Base-by-base conservation (phyloP, 1,284 basidiomycete genomes). In the Chiua sp. region DNA sequence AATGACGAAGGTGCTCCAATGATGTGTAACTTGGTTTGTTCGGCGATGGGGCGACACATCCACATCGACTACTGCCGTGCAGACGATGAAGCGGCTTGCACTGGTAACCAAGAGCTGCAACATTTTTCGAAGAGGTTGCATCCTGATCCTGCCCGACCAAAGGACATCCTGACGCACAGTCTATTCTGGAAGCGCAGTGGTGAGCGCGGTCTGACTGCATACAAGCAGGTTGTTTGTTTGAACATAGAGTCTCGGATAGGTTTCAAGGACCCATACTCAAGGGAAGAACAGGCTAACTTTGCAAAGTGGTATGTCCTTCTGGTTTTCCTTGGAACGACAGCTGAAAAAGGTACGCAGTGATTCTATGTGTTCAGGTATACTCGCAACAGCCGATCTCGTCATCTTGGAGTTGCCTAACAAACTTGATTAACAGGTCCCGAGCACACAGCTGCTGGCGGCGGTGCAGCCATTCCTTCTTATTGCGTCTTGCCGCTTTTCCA, bases 1-100 rank as follows among this genome's bases (percentile, higher is more conserved):
- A 79, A 80, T n/a, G 85, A 87, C 55, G 82, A 84, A 51, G 86
- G 87, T 15, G 85, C 84, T 2, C 87, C 87, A 0, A 86, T 87
- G 82, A 77, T 88, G 73, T 88, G 87, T 67, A 85, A 80, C 52
- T 74, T 87, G 20, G 68, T 86, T 26, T 88, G 87, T 61, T 76
- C 78, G 3, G 74, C 80, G 11, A 77, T 87, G 71, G 85, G 85
- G 11, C 65, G 80, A 16, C 87, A 88, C 55, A 73, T 76, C 0
- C 87, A 88, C 63, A 72, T 88, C 35, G 85, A 84, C 63, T 84
- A 81, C 60, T 88, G 87, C 65, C 79, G 83, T 1, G 72, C 80
- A 0, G 66, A 71, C 23, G 64, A 72, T n/a, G 71, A 65, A 7
- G 68, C 67, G 0, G 58, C 65, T 1, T 87, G 86, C 64, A 63